Evolutionary conservation across 169 alveolate species (phyloP).

Genomic region (Plasmodium inui): DNA sequence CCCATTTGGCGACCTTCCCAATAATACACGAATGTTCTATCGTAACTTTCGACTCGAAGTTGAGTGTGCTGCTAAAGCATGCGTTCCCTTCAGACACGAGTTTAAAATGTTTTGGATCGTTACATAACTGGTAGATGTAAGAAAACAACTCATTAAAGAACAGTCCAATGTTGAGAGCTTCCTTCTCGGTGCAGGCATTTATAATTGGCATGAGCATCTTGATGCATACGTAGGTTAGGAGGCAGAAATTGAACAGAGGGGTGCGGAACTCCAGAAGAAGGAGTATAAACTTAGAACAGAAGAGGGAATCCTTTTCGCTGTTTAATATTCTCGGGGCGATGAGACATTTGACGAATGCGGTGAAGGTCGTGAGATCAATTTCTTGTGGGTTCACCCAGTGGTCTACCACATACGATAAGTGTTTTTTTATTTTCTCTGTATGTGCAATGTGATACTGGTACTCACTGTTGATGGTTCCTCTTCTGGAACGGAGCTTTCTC

Average conservation of each 20-base stretch:
- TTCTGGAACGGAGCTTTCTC: slow-evolving; percentile 14
- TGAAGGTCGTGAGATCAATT: slow-evolving; percentile 25
- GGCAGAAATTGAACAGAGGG: slow-evolving; percentile 48
- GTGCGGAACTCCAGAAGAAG: slow-evolving; percentile 24
- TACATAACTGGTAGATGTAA: slow-evolving; percentile 40
- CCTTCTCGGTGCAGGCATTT: slow-evolving; percentile 68
- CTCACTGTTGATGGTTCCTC: slow-evolving; percentile 19
- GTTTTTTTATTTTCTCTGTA: slow-evolving; percentile 40
- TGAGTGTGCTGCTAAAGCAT: slow-evolving; percentile 49
- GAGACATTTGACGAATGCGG: slow-evolving; percentile 37
- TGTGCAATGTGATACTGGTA: slow-evolving; percentile 46
- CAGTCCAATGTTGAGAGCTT: slow-evolving; percentile 47
- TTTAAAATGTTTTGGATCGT: slow-evolving; percentile 29
- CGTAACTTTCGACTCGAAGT: slow-evolving; percentile 44
- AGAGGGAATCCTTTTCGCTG: slow-evolving; percentile 59
- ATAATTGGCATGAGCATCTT: slow-evolving; percentile 68
- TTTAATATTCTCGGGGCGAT: slow-evolving; percentile 63
- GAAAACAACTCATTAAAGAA: slow-evolving; percentile 49
- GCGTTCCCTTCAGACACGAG: slow-evolving; percentile 36
- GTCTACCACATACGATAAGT: slow-evolving; percentile 23
- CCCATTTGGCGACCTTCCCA: slow-evolving; percentile 39
- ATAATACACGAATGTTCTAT: slow-evolving; percentile 16
- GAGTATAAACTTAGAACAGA: slow-evolving; percentile 54
- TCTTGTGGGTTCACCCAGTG: slow-evolving; percentile 69
- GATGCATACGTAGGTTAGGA: slow-evolving; percentile 24